Conservation (phyloP, 495 filamentous ascomycete species). For the Tetracladium setigerum region DNA sequence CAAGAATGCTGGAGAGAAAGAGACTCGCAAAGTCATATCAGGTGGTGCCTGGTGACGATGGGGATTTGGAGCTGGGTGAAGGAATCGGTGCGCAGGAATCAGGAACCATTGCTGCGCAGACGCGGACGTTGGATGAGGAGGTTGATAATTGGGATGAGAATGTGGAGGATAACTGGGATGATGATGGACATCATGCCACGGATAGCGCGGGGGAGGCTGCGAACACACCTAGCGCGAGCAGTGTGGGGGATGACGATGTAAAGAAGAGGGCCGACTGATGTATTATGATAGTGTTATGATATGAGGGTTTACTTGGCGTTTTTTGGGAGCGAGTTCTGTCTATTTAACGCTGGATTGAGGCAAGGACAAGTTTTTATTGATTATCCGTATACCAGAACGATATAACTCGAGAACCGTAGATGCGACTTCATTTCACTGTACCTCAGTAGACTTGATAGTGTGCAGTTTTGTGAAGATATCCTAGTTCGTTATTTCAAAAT, state of each 20-base stretch:
- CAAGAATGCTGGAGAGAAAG: constrained; percentile 87
- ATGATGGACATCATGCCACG: constrained; percentile 37
- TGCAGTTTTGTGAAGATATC: too few relatives aligned
- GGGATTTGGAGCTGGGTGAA: constrained; percentile 47
- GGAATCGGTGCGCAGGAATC: constrained; percentile 51
- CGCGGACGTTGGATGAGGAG: constrained; percentile 54
- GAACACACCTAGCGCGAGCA: constrained; percentile 21
- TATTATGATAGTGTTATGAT: constrained; percentile 14
- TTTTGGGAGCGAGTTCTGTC: constrained; percentile 1
- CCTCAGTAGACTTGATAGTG: too few relatives aligned
- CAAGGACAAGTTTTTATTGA: too few relatives aligned
- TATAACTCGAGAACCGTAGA: too few relatives aligned
- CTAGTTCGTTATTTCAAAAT: too few relatives aligned
- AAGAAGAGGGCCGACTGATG: constrained; percentile 21
- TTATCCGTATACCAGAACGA: too few relatives aligned
- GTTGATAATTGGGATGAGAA: constrained; percentile 84
- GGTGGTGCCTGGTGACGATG: constrained; percentile 45
- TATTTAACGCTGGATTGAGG: neutral
- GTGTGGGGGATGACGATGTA: constrained; percentile 18
- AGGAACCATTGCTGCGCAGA: constrained; percentile 25
- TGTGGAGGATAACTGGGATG: constrained; percentile 65
- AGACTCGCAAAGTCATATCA: constrained; percentile 65
- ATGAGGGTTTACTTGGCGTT: constrained; percentile 13
- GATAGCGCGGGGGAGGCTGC: constrained; percentile 15
- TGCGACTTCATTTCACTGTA: too few relatives aligned